Percentiles rank a stretch among this genome's conserved stretches.
Conservation (phyloP, 164 flowering plant species). For the Liquidambar formosana region DNA sequence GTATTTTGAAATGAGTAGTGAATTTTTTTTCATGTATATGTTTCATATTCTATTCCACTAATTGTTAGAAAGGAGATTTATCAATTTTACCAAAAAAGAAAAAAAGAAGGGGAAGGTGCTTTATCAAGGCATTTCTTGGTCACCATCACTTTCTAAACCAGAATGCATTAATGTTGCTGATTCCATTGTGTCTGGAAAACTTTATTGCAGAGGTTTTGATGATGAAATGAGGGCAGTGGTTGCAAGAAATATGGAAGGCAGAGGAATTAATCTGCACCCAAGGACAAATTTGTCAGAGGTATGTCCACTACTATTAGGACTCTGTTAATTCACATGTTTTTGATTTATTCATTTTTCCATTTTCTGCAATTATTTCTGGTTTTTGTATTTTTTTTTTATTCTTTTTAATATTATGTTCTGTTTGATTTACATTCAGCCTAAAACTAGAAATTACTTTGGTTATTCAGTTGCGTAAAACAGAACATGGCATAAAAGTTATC, state of each 20-base stretch:
- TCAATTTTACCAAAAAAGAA: no score
- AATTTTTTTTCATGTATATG: neutral
- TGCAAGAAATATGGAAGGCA: conserved; percentile 84
- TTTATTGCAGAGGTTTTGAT: conserved; percentile 81
- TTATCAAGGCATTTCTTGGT: neutral
- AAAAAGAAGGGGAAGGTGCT: no score
- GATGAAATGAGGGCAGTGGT: conserved; percentile 95
- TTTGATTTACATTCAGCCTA: neutral
- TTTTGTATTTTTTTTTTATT: neutral
- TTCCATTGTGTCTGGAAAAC: neutral
- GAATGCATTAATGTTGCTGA: neutral
- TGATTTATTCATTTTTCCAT: no score
- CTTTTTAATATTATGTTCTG: neutral
- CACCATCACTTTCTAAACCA: neutral
- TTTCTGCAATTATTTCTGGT: neutral
- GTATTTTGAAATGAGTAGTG: neutral
- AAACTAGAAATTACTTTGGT: conserved; percentile 4
- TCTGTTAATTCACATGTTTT: neutral
- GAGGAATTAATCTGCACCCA: conserved; percentile 90
- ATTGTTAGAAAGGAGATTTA: no score
- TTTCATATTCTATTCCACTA: neutral
- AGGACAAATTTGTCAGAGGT: conserved; percentile 69
- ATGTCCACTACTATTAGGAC: conserved; percentile 5
- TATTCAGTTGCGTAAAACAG: conserved; percentile 73
- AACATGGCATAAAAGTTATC: conserved; percentile 69